Percentiles rank a stretch among this genome's conserved stretches.
These are phyloP conservation scores for Solanum lycopersicoides DNA, from an alignment of 257 asterid genomes.

Conservation along the genomic window DNA sequence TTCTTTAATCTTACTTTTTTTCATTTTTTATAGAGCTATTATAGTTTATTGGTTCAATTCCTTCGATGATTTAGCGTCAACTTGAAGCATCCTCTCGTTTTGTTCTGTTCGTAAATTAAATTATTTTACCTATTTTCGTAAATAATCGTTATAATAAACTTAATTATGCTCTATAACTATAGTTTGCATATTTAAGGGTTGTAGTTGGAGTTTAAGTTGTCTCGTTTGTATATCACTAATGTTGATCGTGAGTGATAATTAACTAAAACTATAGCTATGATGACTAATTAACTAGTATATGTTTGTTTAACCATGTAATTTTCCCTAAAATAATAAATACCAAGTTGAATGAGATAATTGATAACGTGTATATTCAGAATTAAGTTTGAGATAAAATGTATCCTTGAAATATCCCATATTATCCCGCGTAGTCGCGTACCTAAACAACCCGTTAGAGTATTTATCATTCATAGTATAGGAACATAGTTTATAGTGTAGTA, in stretches of 20 bases:
- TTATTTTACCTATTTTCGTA: not conserved
- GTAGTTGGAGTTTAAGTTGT: rapidly evolving
- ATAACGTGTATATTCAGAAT: not conserved
- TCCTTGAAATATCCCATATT: not conserved
- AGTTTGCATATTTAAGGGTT: no score
- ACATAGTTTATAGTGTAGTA: not conserved
- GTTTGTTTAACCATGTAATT: not conserved
- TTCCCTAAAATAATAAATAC: not conserved
- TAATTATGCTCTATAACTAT: no score
- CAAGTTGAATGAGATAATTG: not conserved
- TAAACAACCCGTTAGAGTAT: not conserved
- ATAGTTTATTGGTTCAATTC: not conserved
- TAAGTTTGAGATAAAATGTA: not conserved
- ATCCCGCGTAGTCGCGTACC: not conserved
- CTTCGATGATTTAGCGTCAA: not conserved
- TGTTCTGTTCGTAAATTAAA: not conserved
- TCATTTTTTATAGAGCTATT: not conserved
- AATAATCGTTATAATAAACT: no score
- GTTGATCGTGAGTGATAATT: not conserved
- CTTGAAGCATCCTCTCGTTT: not conserved
- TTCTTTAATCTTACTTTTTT: not conserved
- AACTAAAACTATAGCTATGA: not conserved
- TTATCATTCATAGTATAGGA: not conserved
- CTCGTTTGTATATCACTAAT: not conserved
- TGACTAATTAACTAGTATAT: not conserved